Evolutionary conservation across 495 filamentous ascomycete species (phyloP).

Genomic region (Venustampulla echinocandica): DNA sequence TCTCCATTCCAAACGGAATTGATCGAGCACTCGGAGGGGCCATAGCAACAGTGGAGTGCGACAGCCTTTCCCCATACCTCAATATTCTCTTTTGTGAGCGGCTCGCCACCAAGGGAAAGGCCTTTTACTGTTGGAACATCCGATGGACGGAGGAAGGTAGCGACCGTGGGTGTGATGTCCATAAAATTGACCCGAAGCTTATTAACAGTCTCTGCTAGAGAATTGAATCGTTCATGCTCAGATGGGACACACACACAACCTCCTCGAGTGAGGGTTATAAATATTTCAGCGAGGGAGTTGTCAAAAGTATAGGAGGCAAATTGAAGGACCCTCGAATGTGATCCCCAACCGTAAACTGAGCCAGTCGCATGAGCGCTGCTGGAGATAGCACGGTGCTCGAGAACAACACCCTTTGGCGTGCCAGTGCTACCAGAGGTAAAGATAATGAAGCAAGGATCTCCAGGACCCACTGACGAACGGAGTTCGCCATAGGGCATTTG

Average conservation of each 20-base stretch:
- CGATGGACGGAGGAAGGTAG: conserved; percentile 29
- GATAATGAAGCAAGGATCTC: conserved; percentile 41
- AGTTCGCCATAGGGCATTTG: background rate
- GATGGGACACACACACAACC: conserved; percentile 43
- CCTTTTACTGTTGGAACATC: conserved; percentile 38
- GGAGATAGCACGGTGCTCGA: background rate
- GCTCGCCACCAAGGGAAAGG: conserved; percentile 45
- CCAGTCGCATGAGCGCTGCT: conserved; percentile 37
- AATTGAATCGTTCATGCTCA: conserved; percentile 29
- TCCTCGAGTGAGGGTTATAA: conserved; percentile 64
- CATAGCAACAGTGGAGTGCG: conserved; percentile 47
- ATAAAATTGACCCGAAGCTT: conserved; percentile 27
- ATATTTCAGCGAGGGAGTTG: conserved; percentile 76
- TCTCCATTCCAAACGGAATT: conserved; percentile 24
- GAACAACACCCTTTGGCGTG: conserved; percentile 31
- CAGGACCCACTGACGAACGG: background rate
- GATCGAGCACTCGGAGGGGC: conserved; percentile 35
- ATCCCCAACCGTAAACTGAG: conserved; percentile 36
- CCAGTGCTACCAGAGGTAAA: conserved; percentile 43
- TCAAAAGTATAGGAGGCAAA: conserved; percentile 49
- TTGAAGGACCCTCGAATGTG: conserved; percentile 4
- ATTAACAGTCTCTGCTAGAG: conserved; percentile 31
- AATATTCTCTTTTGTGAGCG: conserved; percentile 44
- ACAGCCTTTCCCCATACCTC: conserved; percentile 45
- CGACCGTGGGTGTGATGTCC: conserved; percentile 39